These are phyloP conservation scores for Monosiga brevicollis DNA, from an alignment of 78 protist genomes.

Conservation along the genomic window DNA sequence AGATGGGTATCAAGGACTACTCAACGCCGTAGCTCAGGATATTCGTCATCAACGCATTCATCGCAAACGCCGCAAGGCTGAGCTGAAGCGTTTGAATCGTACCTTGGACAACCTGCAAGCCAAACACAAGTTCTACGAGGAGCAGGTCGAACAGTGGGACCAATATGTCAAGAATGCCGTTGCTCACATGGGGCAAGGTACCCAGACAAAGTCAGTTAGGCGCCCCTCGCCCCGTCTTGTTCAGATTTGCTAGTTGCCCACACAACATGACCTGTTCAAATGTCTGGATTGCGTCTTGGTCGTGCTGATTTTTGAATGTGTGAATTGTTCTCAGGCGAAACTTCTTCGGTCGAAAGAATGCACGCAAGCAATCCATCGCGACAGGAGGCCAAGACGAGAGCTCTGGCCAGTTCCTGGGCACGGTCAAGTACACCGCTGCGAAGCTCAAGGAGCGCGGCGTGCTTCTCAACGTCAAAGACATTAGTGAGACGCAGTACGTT, in stretches of 20 bases:
- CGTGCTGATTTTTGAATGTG: no score
- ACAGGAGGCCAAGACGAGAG: no score
- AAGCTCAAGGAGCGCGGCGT: slow-evolving; percentile 3
- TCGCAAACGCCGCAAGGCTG: background rate
- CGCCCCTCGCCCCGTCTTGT: no score
- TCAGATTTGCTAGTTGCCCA: no score
- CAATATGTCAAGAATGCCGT: background rate
- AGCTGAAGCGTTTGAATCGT: background rate
- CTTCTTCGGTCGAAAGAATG: no score
- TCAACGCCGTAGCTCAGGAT: slow-evolving; percentile 14
- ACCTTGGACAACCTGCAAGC: background rate
- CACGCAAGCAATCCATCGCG: no score
- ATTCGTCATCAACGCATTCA: slow-evolving; percentile 1
- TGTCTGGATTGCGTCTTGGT: no score
- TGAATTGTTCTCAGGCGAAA: no score
- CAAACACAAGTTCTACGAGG: background rate
- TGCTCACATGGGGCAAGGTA: background rate
- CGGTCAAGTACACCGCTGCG: background rate
- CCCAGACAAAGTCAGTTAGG: background rate
- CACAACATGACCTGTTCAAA: no score
- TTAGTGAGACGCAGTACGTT: background rate
- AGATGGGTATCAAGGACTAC: background rate
- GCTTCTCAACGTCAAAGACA: background rate
- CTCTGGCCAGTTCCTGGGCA: background rate
- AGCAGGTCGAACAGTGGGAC: background rate